phyloP scores from a whole-genome alignment of 2,329 filamentous ascomycete genomes.

The Diaporthe capsici region DNA sequence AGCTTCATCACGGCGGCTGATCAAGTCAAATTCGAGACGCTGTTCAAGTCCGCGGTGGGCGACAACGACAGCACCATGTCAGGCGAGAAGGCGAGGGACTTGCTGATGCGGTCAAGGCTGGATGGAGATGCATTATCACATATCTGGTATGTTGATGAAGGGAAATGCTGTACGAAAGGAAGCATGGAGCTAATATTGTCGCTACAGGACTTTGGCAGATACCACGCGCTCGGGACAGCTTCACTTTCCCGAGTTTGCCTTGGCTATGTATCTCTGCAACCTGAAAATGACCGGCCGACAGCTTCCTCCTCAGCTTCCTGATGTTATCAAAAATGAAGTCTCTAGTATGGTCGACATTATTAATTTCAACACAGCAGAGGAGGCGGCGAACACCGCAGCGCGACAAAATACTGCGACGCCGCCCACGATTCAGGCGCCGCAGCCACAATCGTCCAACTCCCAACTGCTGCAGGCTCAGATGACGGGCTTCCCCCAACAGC shows the following conservation, averaged over 20 bases:
- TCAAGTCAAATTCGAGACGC: slow-evolving; percentile 95
- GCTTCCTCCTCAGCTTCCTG: slow-evolving; percentile 81
- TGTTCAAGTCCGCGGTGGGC: slow-evolving; percentile 96
- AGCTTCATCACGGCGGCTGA: slow-evolving; percentile 97
- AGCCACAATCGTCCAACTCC: slow-evolving; percentile 81
- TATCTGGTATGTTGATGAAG: slow-evolving; percentile 78
- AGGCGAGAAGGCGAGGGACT: slow-evolving; percentile 91
- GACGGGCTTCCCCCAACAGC: slow-evolving; percentile 76
- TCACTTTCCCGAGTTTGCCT: slow-evolving; percentile 96
- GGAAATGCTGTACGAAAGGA: not conserved
- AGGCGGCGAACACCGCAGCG: slow-evolving; percentile 65
- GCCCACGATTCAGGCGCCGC: slow-evolving; percentile 75
- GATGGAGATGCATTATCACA: slow-evolving; percentile 89
- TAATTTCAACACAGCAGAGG: slow-evolving; percentile 90
- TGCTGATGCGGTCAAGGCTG: slow-evolving; percentile 89
- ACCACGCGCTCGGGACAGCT: slow-evolving; percentile 97
- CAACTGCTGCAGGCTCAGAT: slow-evolving; percentile 76
- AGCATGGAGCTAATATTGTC: slow-evolving; percentile 13
- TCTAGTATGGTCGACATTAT: slow-evolving; percentile 99
- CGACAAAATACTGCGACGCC: slow-evolving; percentile 64
- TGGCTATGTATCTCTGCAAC: slow-evolving; percentile 99
- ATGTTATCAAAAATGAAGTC: slow-evolving; percentile 94
- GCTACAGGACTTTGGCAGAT: slow-evolving; percentile 85
- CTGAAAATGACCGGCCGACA: slow-evolving; percentile 89
- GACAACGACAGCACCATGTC: slow-evolving; percentile 88